Evolutionary conservation across 2,329 filamentous ascomycete species (phyloP).

Genomic region (Ophiostoma angusticollis): DNA sequence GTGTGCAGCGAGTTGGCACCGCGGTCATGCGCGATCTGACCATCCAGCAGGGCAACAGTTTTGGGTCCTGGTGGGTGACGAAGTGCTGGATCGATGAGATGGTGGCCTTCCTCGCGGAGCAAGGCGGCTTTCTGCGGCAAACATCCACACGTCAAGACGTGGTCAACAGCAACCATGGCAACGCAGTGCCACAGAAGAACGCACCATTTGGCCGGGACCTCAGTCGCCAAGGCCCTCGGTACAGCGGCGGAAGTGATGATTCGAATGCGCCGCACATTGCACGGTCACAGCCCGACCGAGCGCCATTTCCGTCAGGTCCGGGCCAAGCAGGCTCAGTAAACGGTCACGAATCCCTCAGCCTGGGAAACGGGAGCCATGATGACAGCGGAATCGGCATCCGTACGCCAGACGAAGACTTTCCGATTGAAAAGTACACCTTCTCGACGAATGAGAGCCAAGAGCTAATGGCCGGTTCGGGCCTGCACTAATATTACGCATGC

Average conservation of each 20-base stretch:
- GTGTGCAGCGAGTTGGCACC: constrained; percentile 62
- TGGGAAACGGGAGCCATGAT: constrained; percentile 41
- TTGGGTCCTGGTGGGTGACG: constrained; percentile 88
- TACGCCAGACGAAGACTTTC: constrained; percentile 52
- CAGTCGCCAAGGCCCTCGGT: constrained; percentile 25
- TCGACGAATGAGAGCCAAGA: constrained; percentile 17
- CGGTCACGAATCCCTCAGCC: constrained; percentile 31
- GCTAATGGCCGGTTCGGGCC: constrained; percentile 18
- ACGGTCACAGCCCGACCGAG: constrained; percentile 35
- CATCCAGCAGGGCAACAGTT: constrained; percentile 63
- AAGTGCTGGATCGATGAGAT: constrained; percentile 96
- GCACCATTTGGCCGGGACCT: constrained; percentile 20
- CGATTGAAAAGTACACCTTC: constrained; percentile 43
- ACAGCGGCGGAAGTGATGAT: constrained; percentile 34
- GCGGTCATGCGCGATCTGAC: constrained; percentile 72
- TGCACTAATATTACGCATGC: constrained; percentile 11
- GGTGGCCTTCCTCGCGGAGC: constrained; percentile 77
- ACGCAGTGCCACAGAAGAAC: constrained; percentile 14
- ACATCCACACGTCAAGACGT: constrained; percentile 25
- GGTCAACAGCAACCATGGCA: constrained; percentile 1
- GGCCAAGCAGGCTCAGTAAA: constrained; percentile 18
- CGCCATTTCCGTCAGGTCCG: constrained; percentile 35
- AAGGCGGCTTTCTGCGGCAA: constrained; percentile 72
- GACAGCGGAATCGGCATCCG: constrained; percentile 65
- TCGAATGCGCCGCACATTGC: constrained; percentile 30